Evolutionary conservation across 805 yeast genomes (phyloP).

Genomic region (Yamadazyma sp.): DNA sequence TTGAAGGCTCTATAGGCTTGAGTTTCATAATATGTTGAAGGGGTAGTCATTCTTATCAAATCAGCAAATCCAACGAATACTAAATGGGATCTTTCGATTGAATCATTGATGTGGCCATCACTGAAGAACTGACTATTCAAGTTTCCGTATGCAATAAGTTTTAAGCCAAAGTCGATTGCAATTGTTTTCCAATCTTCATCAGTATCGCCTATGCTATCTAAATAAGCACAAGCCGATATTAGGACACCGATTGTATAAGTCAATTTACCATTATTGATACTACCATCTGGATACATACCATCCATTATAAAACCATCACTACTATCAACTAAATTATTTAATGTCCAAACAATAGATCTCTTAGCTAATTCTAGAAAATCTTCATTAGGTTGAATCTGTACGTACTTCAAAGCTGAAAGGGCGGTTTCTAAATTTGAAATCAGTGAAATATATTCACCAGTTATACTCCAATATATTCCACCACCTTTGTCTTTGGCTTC

Average conservation of each 20-base stretch:
- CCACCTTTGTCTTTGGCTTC: slow-evolving; percentile 63
- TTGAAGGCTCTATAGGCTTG: slow-evolving; percentile 18
- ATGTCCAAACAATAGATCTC: slow-evolving; percentile 13
- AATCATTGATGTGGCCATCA: slow-evolving; percentile 22
- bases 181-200: slow-evolving; percentile 18
- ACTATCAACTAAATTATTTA: slow-evolving; percentile 14
- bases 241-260: slow-evolving; percentile 28
- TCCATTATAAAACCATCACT: slow-evolving; percentile 17
- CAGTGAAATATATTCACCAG: slow-evolving; percentile 19
- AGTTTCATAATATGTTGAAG: slow-evolving; percentile 13
- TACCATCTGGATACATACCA: slow-evolving; percentile 17
- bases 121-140: slow-evolving; percentile 17
- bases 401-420: slow-evolving; percentile 19
- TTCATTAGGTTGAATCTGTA: slow-evolving; percentile 10
- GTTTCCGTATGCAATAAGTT: slow-evolving; percentile 14
- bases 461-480: slow-evolving; percentile 19
- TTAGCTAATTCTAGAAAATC: slow-evolving; percentile 15
- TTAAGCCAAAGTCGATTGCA: slow-evolving; percentile 20
- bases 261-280: slow-evolving; percentile 24
- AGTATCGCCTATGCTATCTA: slow-evolving; percentile 11
- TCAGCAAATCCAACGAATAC: slow-evolving; percentile 26
- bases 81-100: slow-evolving; percentile 23
- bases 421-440: slow-evolving; percentile 24
- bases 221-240: slow-evolving; percentile 22
- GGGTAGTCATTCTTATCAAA: slow-evolving; percentile 15